phyloP scores from a whole-genome alignment of 2,329 filamentous ascomycete species.

The Colletotrichum tropicale region DNA sequence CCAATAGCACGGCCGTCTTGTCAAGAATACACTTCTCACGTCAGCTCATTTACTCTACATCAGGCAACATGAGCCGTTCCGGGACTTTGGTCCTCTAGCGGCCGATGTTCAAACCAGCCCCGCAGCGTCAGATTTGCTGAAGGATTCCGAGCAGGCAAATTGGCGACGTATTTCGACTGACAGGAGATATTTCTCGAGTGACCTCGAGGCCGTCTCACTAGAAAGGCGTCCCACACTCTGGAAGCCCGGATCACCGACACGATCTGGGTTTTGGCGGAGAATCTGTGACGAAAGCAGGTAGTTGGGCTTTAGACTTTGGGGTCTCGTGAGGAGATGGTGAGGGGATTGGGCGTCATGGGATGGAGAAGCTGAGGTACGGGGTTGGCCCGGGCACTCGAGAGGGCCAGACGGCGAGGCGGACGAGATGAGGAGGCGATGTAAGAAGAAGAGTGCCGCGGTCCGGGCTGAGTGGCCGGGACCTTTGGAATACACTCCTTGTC shows the following conservation, averaged over 20 bases:
- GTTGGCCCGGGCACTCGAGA: neutral
- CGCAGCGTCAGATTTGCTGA: neutral
- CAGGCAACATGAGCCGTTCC: neutral
- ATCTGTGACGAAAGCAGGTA: neutral
- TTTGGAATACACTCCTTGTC: neutral
- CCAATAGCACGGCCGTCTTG: neutral
- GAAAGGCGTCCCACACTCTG: neutral
- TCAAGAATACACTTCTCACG: neutral
- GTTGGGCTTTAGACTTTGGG: conserved; percentile 7
- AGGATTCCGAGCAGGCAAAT: neutral
- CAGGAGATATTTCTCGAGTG: neutral
- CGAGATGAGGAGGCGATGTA: neutral
- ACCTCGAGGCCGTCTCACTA: neutral
- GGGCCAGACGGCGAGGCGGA: neutral
- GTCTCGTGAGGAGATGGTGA: neutral
- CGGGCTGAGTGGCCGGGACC: neutral
- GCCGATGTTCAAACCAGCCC: neutral
- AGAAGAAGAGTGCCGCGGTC: neutral
- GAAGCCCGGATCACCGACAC: neutral
- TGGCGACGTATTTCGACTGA: neutral
- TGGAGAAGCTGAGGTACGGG: neutral
- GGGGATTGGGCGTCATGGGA: neutral
- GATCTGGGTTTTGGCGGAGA: neutral
- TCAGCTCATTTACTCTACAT: neutral
- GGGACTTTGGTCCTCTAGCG: neutral